Base-by-base conservation (phyloP, 2,329 filamentous ascomycete species). In the Fusarium sp. region DNA sequence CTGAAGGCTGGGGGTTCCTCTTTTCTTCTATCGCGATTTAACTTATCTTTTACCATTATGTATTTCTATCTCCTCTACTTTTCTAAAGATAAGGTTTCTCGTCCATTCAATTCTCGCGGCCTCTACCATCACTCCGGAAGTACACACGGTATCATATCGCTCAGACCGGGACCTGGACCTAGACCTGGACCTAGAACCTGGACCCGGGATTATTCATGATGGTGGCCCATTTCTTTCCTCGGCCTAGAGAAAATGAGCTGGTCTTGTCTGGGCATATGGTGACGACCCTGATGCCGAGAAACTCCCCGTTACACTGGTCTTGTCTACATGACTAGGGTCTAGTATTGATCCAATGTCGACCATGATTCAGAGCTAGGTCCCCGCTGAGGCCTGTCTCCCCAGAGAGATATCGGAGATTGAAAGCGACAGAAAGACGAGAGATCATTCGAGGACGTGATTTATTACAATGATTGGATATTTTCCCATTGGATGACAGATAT, bases 21-120 rank as follows among this genome's bases (percentile, higher is more conserved):
- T 64, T 73, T 62, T 70, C 60, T 65, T 53, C 50, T 69, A 33
- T 61, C 47, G 52, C 55, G 67, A 65, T 72, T 46, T 42, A 62
- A 62, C 59, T 63, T 76, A 77, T 76, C 74, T 70, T 75, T 77
- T 75, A 34, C 65, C 73, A 80, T 80, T 80, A 80, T 76, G 79
- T 80, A 80, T 80, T 80, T 76, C 73, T 71, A 78, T 79, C 72
- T 79, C 73, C 73, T 79, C 57, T 69, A 15, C 44, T 68, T 70
- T 67, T 56, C 55, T 53, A 69, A 54, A 77, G 77, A 79, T 79
- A 79, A 79, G 77, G 58, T 53, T 53, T 49, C 49, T 69, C 63
- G 39, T 62, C 60, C 61, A 58, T 61, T 62, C 62, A 68, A 47
- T 54, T 70, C 57, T 51, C 24, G 43, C 36, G 13, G 39, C 42